Evolutionary conservation across 1,284 basidiomycete species (phyloP).

Genomic region (Coniophora puteana): DNA sequence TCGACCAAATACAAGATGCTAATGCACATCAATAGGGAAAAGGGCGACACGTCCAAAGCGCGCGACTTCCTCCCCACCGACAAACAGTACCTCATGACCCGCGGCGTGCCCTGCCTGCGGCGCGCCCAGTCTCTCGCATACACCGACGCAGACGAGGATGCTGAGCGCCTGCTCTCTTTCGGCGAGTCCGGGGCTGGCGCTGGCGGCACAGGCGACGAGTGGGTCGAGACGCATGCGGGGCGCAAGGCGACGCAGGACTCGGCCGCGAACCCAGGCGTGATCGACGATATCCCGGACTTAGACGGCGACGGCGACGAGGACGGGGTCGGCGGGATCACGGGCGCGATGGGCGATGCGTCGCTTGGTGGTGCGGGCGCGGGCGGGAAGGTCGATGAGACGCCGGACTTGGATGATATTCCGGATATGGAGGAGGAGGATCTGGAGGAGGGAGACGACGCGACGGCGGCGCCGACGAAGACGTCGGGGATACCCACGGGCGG

Average conservation of each 20-base stretch:
- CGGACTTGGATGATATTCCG: slow-evolving; percentile 88
- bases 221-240: slow-evolving; percentile 85
- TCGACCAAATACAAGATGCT: background rate
- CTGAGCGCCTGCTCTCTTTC: slow-evolving; percentile 82
- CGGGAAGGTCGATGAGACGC: slow-evolving; percentile 46
- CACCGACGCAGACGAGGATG: slow-evolving; percentile 93
- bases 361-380: slow-evolving; percentile 41
- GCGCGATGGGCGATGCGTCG: slow-evolving; percentile 35
- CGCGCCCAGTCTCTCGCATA: slow-evolving; percentile 90
- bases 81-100: slow-evolving; percentile 95
- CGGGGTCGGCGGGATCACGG: slow-evolving; percentile 37
- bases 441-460: slow-evolving; percentile 80
- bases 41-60: slow-evolving; percentile 78
- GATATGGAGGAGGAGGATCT: slow-evolving; percentile 89
- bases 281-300: slow-evolving; percentile 82
- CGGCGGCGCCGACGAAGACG: slow-evolving; percentile 59
- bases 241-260: slow-evolving; percentile 52
- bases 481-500: slow-evolving; percentile 29
- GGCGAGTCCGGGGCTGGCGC: slow-evolving; percentile 53
- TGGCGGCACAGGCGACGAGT: slow-evolving; percentile 66
- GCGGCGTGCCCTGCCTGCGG: slow-evolving; percentile 89
- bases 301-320: slow-evolving; percentile 50
- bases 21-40: slow-evolving; percentile 61
- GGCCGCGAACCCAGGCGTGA: slow-evolving; percentile 52
- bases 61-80: slow-evolving; percentile 91